Evolutionary conservation across 345 rosid genomes (phyloP), one percentile per base, ranked within the genome.

Genomic region (Melastoma malabathricum): DNA sequence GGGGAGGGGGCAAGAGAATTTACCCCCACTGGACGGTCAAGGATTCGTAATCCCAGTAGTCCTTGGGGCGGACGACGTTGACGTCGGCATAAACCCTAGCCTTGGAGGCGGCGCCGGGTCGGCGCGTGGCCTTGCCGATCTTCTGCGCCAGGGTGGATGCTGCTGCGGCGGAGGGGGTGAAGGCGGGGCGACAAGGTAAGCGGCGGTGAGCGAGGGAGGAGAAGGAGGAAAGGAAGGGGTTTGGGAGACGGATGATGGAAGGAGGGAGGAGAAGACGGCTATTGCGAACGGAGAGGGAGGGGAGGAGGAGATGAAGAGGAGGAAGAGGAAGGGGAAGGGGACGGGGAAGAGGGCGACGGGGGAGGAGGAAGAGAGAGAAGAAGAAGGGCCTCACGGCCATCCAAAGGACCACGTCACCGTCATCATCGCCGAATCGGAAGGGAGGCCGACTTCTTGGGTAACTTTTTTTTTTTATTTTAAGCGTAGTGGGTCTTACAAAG

Each of bases 11-110:
- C 27, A 49, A 31, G 29, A 31, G 44, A 38, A 18, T 31, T 34
- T 75, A 89, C 96, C 98, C 96, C 96, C 96, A 83, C 47, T 77
- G 84, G 65, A 80, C 86, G 46, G 66, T 72, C 27, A 80, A 80
- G 18, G 86, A 77, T 62, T 85, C 87, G 59, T 85, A 85, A 73
- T 90, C 96, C 94, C 94, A 90, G 47, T 90, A 90, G 19, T 90
- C 98, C 69, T 87, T 84, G 13, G 96, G 96, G 13, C 84, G 89
- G 61, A 74, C 56, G 16, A 87, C 87, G 66, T 92, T 92, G 72
- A 87, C 54, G 59, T 92, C 98, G 18, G 83, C 43, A 62, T 79
- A 92, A 84, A 87, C 95, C 95, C 88, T 92, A 69, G 98, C 80
- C 61, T 80, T 84, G 54, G 96, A 92, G 47, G 98, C 81, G 16